Base-by-base conservation (phyloP, 176 grass and related monocot genomes). In the Avena atlantica region DNA sequence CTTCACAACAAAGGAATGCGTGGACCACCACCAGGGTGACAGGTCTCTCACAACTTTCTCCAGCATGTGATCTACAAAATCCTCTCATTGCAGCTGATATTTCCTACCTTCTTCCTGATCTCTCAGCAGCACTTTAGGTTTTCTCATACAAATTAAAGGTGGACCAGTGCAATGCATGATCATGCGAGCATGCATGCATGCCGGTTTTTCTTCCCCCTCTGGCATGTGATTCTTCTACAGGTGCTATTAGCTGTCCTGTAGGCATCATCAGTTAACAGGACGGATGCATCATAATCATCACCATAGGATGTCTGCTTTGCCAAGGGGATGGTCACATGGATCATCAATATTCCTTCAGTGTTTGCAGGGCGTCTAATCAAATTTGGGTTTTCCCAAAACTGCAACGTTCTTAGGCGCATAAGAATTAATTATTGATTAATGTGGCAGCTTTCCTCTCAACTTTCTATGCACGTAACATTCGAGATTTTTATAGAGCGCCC, bases 1-100 rank as follows among this genome's bases (percentile, higher is more conserved):
- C 82, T 88, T 91, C 90, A 88, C 76, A 81, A 1, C 64, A 78
- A 88, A 85, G 86, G 9, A 82, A 85, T 63, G 82, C 70, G 78
- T 63, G 86, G 82, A 81, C 82, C 82, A 78, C 12, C 63, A 40
- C 66, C 52, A 60, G 37, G 48, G 20, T 27, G 50, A 77, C 53
- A 50, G 56, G 2, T 23, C 48, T 76, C 84, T 56, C 72, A 21
- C 80, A 91, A 61, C 81, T 91, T 76, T 81, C 77, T 70, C 61
- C 49, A 44, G 29, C 82, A 70, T 81, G 81, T 61, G 16, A 31
- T 52, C 15, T 86, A 81, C 81, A 91, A 76, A 60, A 16, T 31
- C 14, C 24, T 76, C 59, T 75, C 76, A 76, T 84, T 60, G 24
- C 57, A 68, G 58, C 59, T 79, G 80, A 81, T 88, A 86, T 76